Evolutionary conservation across 306 rosid genomes (phyloP).

Genomic region (Trifolium pratense): DNA sequence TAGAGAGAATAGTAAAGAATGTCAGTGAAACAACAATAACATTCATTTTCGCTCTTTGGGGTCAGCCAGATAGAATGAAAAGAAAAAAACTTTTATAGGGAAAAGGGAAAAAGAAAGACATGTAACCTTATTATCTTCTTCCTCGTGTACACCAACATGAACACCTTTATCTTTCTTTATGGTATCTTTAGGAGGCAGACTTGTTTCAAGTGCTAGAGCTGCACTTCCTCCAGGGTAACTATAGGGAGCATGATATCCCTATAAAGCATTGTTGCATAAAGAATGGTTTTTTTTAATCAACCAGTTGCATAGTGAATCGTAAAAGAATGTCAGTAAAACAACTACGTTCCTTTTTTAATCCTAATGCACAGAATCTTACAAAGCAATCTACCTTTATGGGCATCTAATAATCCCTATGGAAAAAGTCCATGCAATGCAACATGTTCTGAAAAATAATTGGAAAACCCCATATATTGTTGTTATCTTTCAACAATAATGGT

Average conservation of each 20-base stretch:
- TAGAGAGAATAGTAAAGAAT: conserved; percentile 35
- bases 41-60: background rate
- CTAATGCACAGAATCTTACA: conserved; percentile 9
- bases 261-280: conserved; percentile 39
- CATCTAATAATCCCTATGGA: background rate
- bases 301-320: no score
- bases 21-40: no score
- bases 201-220: conserved; percentile 37
- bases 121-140: conserved; percentile 40
- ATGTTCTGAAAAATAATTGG: conserved; percentile 23
- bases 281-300: no score
- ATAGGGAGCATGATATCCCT: conserved; percentile 27
- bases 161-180: conserved; percentile 57
- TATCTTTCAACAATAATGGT: conserved; percentile 10
- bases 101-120: background rate
- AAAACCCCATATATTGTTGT: conserved; percentile 5
- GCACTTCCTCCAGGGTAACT: conserved; percentile 35
- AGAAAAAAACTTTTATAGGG: conserved; percentile 14
- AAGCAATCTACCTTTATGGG: background rate
- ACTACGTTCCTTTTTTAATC: no score
- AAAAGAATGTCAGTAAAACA: conserved; percentile 37
- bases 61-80: background rate
- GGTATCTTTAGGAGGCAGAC: conserved; percentile 33
- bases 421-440: background rate
- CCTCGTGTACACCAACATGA: conserved; percentile 67